A percentile compares a stretch with the other conserved stretches of the same genome.
These are phyloP conservation scores for Colletotrichum orchidophilum DNA, from an alignment of 2,329 filamentous ascomycete genomes.

Conservation along the genomic window DNA sequence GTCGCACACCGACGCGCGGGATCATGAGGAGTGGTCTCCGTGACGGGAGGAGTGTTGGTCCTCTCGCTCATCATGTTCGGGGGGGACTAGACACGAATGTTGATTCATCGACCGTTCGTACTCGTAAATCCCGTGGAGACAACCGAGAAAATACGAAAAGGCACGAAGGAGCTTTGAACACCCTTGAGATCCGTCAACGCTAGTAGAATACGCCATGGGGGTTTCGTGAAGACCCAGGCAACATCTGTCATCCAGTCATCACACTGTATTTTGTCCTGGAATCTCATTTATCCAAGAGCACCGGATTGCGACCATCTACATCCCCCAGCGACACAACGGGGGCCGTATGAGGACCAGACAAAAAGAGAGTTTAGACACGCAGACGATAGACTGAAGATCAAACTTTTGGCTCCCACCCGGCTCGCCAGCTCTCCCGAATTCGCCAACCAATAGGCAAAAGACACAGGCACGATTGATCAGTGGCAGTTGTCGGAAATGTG, in stretches of 20 bases:
- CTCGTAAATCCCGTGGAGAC: not conserved
- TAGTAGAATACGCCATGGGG: not conserved
- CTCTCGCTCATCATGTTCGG: not conserved
- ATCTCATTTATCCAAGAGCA: not conserved
- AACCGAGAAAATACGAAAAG: not conserved
- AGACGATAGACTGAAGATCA: not conserved
- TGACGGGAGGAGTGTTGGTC: no score
- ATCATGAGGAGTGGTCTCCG: not conserved
- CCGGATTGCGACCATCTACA: not conserved
- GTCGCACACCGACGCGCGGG: not conserved
- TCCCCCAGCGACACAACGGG: not conserved
- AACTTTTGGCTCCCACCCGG: not conserved
- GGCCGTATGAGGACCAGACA: not conserved
- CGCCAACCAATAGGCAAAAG: not conserved
- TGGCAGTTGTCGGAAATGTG: not conserved
- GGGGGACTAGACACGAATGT: not conserved
- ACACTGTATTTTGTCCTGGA: not conserved
- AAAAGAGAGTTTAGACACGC: not conserved
- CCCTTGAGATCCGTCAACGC: not conserved
- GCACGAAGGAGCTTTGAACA: not conserved
- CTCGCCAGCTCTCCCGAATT: not conserved
- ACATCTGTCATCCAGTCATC: not conserved
- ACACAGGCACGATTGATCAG: not conserved
- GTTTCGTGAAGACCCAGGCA: not conserved
- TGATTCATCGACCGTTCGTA: not conserved